These are phyloP conservation scores for Cyanidiococcus yangmingshanensis DNA, from an alignment of 23 red algal genomes.

Conservation along the genomic window DNA sequence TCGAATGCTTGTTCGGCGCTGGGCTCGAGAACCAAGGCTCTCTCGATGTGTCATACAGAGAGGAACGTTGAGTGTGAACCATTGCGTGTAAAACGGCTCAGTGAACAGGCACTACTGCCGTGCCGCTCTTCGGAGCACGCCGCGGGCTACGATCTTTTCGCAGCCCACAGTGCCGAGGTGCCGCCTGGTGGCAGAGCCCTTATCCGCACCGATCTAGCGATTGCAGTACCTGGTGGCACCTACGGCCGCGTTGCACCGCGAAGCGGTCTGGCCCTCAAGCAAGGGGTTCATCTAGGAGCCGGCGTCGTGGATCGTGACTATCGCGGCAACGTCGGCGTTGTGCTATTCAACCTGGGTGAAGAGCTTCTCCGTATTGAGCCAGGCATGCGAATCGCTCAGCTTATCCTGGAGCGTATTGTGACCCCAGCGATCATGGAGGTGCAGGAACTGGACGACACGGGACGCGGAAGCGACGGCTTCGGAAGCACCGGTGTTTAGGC, in stretches of 20 bases:
- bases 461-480: slow-evolving; percentile 59
- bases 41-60: background rate
- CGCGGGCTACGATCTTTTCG: slow-evolving; percentile 71
- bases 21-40: too few relatives aligned
- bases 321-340: slow-evolving; percentile 60
- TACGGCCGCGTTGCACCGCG: slow-evolving; percentile 79
- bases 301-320: slow-evolving; percentile 89
- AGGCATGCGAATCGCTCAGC: slow-evolving; percentile 68
- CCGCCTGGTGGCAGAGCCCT: slow-evolving; percentile 44
- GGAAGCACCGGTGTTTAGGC: slow-evolving; percentile 55
- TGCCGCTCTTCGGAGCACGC: slow-evolving; percentile 36
- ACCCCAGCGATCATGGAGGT: slow-evolving; percentile 48
- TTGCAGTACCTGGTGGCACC: slow-evolving; percentile 47
- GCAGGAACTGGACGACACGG: slow-evolving; percentile 46
- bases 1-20: too few relatives aligned
- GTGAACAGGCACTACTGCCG: slow-evolving; percentile 32
- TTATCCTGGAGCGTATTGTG: slow-evolving; percentile 62
- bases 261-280: slow-evolving; percentile 57
- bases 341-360: slow-evolving; percentile 73
- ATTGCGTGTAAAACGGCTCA: slow-evolving; percentile 42
- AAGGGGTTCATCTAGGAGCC: slow-evolving; percentile 64
- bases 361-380: slow-evolving; percentile 45
- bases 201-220: slow-evolving; percentile 56
- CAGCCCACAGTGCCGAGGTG: slow-evolving; percentile 29
- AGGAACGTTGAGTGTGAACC: background rate